phyloP scores from a whole-genome alignment of 2,329 filamentous ascomycete genomes.

The Diatrype stigma region DNA sequence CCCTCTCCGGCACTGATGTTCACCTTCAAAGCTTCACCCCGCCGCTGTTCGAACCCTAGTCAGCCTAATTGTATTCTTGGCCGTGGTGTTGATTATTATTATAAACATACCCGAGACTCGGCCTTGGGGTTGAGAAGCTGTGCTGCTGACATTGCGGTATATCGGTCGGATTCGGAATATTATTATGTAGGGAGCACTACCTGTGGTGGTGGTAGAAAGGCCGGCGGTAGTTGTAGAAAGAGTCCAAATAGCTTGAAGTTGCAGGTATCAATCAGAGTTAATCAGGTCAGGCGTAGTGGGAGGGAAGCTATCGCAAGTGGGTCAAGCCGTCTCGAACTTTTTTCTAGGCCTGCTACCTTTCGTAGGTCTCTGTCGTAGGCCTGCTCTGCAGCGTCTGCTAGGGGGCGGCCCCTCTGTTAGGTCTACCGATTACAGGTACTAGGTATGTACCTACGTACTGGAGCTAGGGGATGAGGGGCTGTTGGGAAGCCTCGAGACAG shows the following conservation, averaged over 20 bases:
- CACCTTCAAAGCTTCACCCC: conserved; percentile 92
- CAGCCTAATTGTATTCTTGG: conserved; percentile 11
- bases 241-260: neutral
- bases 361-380: neutral
- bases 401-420: too few relatives aligned
- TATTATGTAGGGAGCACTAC: neutral
- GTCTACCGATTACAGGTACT: too few relatives aligned
- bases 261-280: neutral
- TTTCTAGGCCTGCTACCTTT: conserved; percentile 12
- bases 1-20: conserved; percentile 97
- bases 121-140: conserved; percentile 98
- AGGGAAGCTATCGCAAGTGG: conserved; percentile 14
- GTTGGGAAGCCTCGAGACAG: too few relatives aligned
- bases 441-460: too few relatives aligned
- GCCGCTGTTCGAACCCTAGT: conserved; percentile 61
- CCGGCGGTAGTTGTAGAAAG: neutral
- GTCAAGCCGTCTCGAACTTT: conserved; percentile 14
- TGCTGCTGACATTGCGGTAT: conserved; percentile 75
- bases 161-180: neutral
- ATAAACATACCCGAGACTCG: conserved; percentile 77
- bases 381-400: too few relatives aligned
- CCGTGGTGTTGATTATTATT: conserved; percentile 17
- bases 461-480: too few relatives aligned
- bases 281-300: neutral
- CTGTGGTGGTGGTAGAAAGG: neutral